phyloP scores from a whole-genome alignment of 2,329 filamentous ascomycete genomes.

The Verticillium klebahnii region DNA sequence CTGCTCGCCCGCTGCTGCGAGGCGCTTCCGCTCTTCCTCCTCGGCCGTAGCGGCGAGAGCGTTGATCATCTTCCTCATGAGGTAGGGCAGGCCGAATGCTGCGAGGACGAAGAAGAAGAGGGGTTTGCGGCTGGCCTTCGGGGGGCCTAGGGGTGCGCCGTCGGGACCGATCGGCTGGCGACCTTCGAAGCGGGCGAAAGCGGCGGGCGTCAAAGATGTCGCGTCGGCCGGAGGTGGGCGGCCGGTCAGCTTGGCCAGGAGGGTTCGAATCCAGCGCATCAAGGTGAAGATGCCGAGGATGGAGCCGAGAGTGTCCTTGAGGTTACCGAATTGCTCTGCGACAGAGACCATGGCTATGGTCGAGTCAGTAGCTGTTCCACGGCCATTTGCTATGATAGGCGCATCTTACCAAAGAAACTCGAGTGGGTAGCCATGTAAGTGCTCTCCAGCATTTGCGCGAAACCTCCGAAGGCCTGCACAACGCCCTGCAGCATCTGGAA shows the following conservation, averaged over 20 bases:
- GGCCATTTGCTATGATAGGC: background rate
- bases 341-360: conserved; percentile 88
- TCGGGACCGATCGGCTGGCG: conserved; percentile 51
- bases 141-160: conserved; percentile 56
- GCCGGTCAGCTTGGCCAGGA: conserved; percentile 88
- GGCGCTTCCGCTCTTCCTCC: conserved; percentile 66
- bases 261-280: conserved; percentile 88
- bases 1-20: conserved; percentile 37
- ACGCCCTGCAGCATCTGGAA: conserved; percentile 99
- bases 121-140: conserved; percentile 86
- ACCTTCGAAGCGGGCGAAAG: conserved; percentile 86
- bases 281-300: conserved; percentile 93
- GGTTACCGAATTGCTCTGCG: conserved; percentile 91
- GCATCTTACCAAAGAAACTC: conserved; percentile 83
- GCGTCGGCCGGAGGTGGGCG: conserved; percentile 85
- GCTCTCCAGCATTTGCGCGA: conserved; percentile 98
- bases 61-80: conserved; percentile 95
- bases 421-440: conserved; percentile 99
- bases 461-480: conserved; percentile 92
- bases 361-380: background rate
- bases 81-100: conserved; percentile 90
- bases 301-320: conserved; percentile 89
- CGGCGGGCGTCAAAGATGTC: conserved; percentile 79
- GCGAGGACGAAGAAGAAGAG: conserved; percentile 94
- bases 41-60: conserved; percentile 79